Evolutionary conservation across 306 rosid genomes (phyloP).

Genomic region (Benincasa hispida): DNA sequence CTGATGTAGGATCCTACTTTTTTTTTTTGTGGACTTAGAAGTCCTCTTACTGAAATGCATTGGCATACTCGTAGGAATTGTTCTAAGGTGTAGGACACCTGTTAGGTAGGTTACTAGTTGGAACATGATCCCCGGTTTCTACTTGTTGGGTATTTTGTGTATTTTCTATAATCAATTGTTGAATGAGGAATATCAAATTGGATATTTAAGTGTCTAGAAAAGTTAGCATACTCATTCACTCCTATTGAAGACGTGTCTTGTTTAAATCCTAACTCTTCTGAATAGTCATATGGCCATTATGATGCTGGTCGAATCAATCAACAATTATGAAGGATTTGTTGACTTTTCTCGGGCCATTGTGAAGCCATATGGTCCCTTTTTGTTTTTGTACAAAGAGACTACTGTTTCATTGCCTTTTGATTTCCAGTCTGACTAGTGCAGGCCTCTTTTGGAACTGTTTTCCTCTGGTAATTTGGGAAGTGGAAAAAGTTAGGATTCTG

Average conservation of each 20-base stretch:
- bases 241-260: neutral
- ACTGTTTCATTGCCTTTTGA: neutral
- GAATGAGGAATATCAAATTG: neutral
- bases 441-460: neutral
- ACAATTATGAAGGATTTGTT: neutral
- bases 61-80: neutral
- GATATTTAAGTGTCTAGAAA: neutral
- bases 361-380: neutral
- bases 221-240: neutral
- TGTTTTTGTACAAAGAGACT: neutral
- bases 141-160: neutral
- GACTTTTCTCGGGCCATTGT: neutral
- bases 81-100: neutral
- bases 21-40: neutral
- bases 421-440: neutral
- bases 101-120: neutral
- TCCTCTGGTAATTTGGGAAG: neutral
- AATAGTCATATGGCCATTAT: neutral
- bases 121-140: neutral
- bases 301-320: neutral
- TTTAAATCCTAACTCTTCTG: neutral
- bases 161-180: neutral
- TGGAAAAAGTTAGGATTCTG: neutral
- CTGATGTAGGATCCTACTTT: neutral
- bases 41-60: neutral